Percentiles rank a stretch among this genome's conserved stretches.
These are phyloP conservation scores for Casuarina cunninghamiana DNA, from an alignment of 306 rosid species.

Conservation along the genomic window DNA sequence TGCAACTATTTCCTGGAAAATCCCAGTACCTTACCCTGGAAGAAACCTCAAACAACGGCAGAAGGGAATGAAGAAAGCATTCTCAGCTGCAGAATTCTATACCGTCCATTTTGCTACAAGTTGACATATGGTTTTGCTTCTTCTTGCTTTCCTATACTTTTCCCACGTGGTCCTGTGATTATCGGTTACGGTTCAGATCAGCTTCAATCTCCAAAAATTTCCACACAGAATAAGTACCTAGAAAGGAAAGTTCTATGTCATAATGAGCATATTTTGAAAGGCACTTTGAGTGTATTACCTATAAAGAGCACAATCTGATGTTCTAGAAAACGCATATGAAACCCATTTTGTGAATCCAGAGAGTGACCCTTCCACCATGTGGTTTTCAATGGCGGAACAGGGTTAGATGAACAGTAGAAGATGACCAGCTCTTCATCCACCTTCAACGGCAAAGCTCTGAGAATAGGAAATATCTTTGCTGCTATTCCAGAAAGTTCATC, in stretches of 20 bases:
- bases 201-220: no score
- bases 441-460: conserved; percentile 35
- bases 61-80: no score
- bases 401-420: neutral
- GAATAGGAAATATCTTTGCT: conserved; percentile 3
- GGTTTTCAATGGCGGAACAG: conserved; percentile 10
- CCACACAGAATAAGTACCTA: no score
- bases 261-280: conserved; percentile 23
- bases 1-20: no score
- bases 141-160: neutral
- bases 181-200: neutral
- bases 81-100: neutral
- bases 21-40: no score
- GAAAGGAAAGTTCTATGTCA: neutral
- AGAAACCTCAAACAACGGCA: no score
- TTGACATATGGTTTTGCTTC: conserved; percentile 9
- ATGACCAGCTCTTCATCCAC: conserved; percentile 32
- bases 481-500: neutral
- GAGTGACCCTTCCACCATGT: conserved; percentile 30
- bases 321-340: neutral
- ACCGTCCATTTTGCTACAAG: neutral
- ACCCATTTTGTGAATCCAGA: conserved; percentile 26
- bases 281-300: conserved; percentile 20
- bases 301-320: conserved; percentile 4
- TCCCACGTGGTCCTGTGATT: conserved; percentile 9